phyloP scores from a whole-genome alignment of 306 rosid species.

The Prosopis cineraria region DNA sequence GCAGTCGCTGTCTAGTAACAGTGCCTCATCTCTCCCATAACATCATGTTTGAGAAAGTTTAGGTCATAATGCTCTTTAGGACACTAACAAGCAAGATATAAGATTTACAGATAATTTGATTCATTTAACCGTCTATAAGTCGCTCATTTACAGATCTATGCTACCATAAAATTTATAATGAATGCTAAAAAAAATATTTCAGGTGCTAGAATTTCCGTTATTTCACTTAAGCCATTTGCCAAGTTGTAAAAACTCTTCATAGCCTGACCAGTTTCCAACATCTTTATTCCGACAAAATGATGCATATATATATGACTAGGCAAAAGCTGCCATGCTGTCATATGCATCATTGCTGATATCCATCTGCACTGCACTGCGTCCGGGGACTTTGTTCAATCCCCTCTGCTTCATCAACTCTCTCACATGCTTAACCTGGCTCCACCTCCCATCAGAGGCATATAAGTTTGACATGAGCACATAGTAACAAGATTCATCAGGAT shows the following conservation, averaged over 20 bases:
- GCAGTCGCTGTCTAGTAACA: constrained; percentile 31
- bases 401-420: constrained; percentile 66
- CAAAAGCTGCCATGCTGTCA: constrained; percentile 39
- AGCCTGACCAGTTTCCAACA: not conserved
- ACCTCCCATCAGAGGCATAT: constrained; percentile 83
- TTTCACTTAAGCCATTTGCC: not conserved
- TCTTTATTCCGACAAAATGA: constrained; percentile 10
- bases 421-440: constrained; percentile 76
- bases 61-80: not conserved
- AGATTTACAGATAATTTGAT: constrained; percentile 11
- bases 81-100: not conserved
- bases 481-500: constrained; percentile 67
- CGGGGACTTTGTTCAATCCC: constrained; percentile 68
- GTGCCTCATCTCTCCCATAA: not conserved
- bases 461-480: constrained; percentile 76
- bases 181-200: not conserved
- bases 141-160: constrained; percentile 7
- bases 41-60: not conserved
- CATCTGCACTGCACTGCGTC: constrained; percentile 63
- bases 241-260: not conserved
- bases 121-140: not conserved
- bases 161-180: not conserved
- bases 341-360: constrained; percentile 33
- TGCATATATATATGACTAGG: constrained; percentile 1
- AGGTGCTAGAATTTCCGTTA: not conserved